These are phyloP conservation scores for Sclerospora graminicola DNA, from an alignment of 352 stramenopile species.

Conservation along the genomic window DNA sequence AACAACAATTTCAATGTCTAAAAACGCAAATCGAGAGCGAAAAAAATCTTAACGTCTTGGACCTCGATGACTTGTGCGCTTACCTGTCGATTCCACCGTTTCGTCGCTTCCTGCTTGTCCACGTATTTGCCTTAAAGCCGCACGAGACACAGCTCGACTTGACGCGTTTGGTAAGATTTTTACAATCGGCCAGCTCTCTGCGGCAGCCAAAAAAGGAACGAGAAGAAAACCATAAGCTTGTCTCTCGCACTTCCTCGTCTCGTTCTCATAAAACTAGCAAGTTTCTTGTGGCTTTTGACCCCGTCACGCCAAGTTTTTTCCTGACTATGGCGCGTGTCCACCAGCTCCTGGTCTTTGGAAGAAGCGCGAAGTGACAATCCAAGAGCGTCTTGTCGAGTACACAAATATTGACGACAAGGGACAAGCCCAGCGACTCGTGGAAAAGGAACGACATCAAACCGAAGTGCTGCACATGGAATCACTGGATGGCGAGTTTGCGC, in stretches of 20 bases:
- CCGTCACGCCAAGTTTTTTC: conserved; percentile 24
- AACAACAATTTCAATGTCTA: conserved; percentile 57
- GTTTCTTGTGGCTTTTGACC: conserved; percentile 36
- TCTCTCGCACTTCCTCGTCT: conserved; percentile 5
- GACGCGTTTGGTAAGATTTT: conserved; percentile 47
- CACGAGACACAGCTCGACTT: conserved; percentile 28
- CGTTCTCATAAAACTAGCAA: conserved; percentile 2
- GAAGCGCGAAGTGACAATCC: conserved; percentile 79
- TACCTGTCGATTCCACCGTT: conserved; percentile 67
- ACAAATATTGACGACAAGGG: conserved; percentile 83
- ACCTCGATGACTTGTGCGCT: conserved; percentile 48
- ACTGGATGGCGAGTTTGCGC: conserved; percentile 64
- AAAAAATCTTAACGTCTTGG: conserved; percentile 23
- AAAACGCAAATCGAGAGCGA: conserved; percentile 14
- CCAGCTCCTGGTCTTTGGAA: conserved; percentile 81
- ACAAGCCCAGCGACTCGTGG: conserved; percentile 57
- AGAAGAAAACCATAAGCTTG: conserved; percentile 8
- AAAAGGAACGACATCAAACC: conserved; percentile 76
- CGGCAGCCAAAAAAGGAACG: conserved; percentile 37
- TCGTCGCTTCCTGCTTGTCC: conserved; percentile 38
- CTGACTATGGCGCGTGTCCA: conserved; percentile 29
- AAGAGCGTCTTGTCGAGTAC: conserved; percentile 78
- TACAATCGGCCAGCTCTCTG: conserved; percentile 50
- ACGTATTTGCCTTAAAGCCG: conserved; percentile 37
- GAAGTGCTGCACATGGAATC: conserved; percentile 84